These are phyloP conservation scores for Lentinus brumalis DNA, from an alignment of 768 basidiomycete genomes.

Conservation along the genomic window DNA sequence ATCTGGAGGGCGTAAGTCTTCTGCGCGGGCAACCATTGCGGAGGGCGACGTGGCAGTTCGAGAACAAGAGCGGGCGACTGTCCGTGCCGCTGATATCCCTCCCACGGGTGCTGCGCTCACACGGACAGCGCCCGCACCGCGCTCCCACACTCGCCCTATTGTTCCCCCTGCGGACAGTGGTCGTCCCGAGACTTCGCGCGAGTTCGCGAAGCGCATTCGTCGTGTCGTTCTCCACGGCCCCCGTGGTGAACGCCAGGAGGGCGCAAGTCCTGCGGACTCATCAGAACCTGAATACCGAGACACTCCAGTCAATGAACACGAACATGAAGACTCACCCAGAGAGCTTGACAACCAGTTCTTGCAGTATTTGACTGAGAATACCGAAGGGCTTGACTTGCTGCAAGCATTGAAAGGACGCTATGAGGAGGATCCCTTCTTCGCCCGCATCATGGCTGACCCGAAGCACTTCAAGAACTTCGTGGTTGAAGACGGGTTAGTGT, in stretches of 20 bases:
- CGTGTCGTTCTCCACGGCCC: not conserved
- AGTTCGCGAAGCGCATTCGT: not conserved
- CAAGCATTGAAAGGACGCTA: not conserved
- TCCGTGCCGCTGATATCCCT: not conserved
- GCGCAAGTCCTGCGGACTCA: not conserved
- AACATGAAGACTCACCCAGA: not conserved
- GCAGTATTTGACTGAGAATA: not conserved
- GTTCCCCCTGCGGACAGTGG: not conserved
- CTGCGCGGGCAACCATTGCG: no score
- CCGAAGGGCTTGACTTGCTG: not conserved
- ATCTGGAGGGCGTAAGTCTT: no score
- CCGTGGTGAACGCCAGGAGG: not conserved
- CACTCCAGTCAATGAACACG: not conserved
- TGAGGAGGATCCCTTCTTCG: not conserved
- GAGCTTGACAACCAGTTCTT: not conserved
- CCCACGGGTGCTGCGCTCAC: not conserved
- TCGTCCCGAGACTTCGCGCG: not conserved
- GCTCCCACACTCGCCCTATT: not conserved
- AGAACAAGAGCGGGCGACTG: not conserved
- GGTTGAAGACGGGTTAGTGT: conserved; percentile 18
- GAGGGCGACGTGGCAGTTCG: not conserved
- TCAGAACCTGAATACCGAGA: not conserved
- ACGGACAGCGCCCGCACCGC: not conserved
- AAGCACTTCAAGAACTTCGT: conserved; percentile 19
- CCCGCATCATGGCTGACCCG: not conserved